Base-by-base conservation (phyloP, 176 grass and related monocot genomes). In the Saccharum spontaneum region DNA sequence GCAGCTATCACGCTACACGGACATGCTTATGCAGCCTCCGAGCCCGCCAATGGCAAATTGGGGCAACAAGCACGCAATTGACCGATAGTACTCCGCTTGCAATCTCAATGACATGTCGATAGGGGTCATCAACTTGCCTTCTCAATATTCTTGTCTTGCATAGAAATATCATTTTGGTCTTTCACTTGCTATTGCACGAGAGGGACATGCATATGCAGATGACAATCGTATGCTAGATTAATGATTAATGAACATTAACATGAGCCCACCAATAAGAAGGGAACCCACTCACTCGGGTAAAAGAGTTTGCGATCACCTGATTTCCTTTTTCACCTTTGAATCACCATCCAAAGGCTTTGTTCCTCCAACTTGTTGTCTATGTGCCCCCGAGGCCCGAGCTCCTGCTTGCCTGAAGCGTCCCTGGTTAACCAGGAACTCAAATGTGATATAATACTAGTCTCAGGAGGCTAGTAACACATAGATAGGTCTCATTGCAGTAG, bases 181-280 rank as follows among this genome's bases (percentile, higher is more conserved):
- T 54, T 23, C 20, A n/a, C 59, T 1, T 65, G 1, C 1, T 76
- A 55, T 22, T 22, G 11, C 38, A 6, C 48, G 18, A 55, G 7
- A 50, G 3, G 48, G 79, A 60, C 71, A 45, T 76, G 28, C 40
- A 44, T 37, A 71, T 38, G 28, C 17, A 55, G 63, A 34, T 67
- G 63, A 4, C 13, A 67, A 67, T 8, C 2, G 14, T 67, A 6
- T 34, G 16, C 65, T 67, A 26, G n/a, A 62, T 62, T 62, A 62
- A 62, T 62, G n/a, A 62, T 62, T 62, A 62, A 62, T 62, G 59
- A 26, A 62, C n/a, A 62, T 62, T 62, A 62, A 62, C 59, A 62
- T 62, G n/a, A 24, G 1, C 59, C 59, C 22, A 24, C n/a, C 59
- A 62, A 62, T 62, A 62, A 60, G 22, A 60, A 62, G n/a, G 57